A percentile compares a stretch with the other conserved stretches of the same genome.
Conservation (phyloP, 257 asterid species). For the Rauvolfia tetraphylla region DNA sequence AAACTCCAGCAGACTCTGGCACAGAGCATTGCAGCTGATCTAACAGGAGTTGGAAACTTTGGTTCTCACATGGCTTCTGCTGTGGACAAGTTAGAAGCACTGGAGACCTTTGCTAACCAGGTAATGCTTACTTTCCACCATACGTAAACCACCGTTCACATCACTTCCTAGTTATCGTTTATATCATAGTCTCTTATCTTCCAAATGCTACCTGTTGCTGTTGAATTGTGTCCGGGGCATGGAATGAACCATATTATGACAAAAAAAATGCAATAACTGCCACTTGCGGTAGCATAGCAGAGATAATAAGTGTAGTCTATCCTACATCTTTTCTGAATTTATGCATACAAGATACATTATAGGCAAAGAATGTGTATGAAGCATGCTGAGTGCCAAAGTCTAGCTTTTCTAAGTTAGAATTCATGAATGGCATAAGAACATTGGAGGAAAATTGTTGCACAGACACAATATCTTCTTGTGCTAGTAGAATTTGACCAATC, state of each 20-base stretch:
- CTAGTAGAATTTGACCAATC: too few relatives aligned
- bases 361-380: neutral
- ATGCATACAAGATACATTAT: neutral
- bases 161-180: neutral
- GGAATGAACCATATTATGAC: neutral
- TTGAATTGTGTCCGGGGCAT: neutral
- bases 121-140: slow-evolving; percentile 25
- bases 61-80: slow-evolving; percentile 53
- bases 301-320: too few relatives aligned
- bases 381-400: too few relatives aligned
- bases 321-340: neutral
- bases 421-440: too few relatives aligned
- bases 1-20: slow-evolving; percentile 81
- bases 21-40: slow-evolving; percentile 54
- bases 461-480: too few relatives aligned
- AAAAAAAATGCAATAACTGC: neutral
- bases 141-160: neutral
- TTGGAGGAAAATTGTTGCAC: too few relatives aligned
- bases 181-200: neutral
- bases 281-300: neutral
- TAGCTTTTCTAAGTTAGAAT: too few relatives aligned
- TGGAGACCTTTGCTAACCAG: slow-evolving; percentile 73
- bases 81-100: slow-evolving; percentile 63
- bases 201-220: neutral
- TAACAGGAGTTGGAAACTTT: slow-evolving; percentile 45